These are phyloP conservation scores for Syncephalis fuscata DNA, from an alignment of 371 early-diverging fungal species.

Conservation along the genomic window DNA sequence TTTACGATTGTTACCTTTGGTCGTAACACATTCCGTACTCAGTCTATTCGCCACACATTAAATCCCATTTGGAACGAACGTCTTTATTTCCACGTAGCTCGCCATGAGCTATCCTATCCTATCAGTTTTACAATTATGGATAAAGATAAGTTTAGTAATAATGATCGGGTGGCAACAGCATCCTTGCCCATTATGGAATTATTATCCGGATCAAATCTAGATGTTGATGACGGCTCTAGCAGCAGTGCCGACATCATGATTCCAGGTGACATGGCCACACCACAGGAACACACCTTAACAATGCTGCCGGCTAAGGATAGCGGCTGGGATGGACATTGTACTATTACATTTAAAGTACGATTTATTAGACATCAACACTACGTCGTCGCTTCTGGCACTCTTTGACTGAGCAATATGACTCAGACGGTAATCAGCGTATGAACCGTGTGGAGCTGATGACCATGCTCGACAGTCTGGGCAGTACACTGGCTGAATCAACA, in stretches of 20 bases:
- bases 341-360: too few species aligned
- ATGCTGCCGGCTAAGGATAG: too few species aligned
- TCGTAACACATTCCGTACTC: constrained; percentile 47
- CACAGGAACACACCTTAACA: too few species aligned
- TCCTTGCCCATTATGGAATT: constrained; percentile 19
- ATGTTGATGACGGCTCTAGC: neutral
- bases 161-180: constrained; percentile 47
- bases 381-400: constrained; percentile 59
- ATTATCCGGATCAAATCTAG: constrained; percentile 6
- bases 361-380: constrained; percentile 11
- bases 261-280: too few species aligned
- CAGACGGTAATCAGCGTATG: constrained; percentile 22
- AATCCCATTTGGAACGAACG: constrained; percentile 57
- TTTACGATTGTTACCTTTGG: constrained; percentile 64
- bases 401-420: constrained; percentile 44
- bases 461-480: constrained; percentile 59
- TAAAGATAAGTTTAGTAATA: constrained; percentile 52
- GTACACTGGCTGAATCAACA: constrained; percentile 44
- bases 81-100: constrained; percentile 42
- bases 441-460: constrained; percentile 46
- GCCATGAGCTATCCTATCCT: constrained; percentile 30
- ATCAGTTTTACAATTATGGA: constrained; percentile 60
- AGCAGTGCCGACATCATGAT: too few species aligned
- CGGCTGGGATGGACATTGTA: too few species aligned
- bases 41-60: constrained; percentile 37